These are phyloP conservation scores for Fraxinus platypoda DNA, from an alignment of 305 asterid species.

Conservation along the genomic window DNA sequence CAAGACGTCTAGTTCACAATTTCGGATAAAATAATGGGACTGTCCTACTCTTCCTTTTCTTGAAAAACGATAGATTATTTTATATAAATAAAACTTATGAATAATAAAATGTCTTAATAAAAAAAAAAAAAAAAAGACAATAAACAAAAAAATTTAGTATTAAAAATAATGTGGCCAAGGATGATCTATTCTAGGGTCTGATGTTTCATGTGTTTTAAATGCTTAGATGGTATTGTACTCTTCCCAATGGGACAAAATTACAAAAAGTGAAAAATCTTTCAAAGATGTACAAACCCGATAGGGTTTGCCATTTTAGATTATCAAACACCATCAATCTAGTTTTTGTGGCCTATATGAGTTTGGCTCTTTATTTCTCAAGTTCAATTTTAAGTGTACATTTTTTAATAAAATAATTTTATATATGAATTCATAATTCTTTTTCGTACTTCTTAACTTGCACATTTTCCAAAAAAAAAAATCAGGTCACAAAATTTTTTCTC, in stretches of 20 bases:
- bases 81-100: not conserved
- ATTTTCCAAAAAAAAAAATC: no score
- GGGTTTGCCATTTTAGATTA: not conserved
- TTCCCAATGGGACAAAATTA: not conserved
- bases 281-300: not conserved
- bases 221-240: not conserved
- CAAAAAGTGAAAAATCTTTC: not conserved
- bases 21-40: not conserved
- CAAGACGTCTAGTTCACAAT: not conserved
- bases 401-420: no score
- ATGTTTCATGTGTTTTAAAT: not conserved
- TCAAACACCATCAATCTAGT: not conserved
- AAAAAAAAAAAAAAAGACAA: not conserved
- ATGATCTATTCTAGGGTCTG: not conserved
- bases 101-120: not conserved
- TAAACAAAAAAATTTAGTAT: not conserved
- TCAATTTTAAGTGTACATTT: no score
- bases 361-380: not conserved
- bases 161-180: not conserved
- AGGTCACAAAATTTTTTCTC: not conserved
- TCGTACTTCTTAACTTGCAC: not conserved
- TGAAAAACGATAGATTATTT: not conserved
- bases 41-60: slow-evolving; percentile 16
- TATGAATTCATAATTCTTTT: no score
- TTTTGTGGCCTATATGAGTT: not conserved